Base-by-base conservation (phyloP, 2,329 filamentous ascomycete genomes). In the Ophiognomonia clavigignenti-juglandacearum region DNA sequence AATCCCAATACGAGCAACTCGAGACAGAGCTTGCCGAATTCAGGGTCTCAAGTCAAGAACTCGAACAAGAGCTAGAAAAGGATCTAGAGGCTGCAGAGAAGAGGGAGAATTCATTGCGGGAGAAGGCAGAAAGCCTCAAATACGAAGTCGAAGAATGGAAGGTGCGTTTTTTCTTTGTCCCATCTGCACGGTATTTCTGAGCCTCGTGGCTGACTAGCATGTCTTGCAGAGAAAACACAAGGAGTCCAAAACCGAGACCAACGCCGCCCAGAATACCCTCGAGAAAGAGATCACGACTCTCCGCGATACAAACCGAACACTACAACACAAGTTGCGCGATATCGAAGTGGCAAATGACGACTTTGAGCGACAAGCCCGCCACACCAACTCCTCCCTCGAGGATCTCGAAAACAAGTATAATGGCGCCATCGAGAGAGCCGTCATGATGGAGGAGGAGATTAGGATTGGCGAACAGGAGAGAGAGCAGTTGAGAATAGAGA, bases 81-180 rank as follows among this genome's bases (percentile, higher is more conserved):
- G 93, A 98, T 64, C 85, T 98, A 48, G 92, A 97, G 59, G 86
- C 88, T 37, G 91, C 91, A 37, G 93, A 98, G 74, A 95, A 95
- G 72, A 82, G 90, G 59, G 92, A 97, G 70, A 80, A 90, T 54
- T 75, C 83, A 54, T 69, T 96, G 57, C 85, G 91, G 64, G 86
- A 95, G 65, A 95, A 92, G 71, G 86, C 88, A 1, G 92, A 97
- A 66, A 78, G 76, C 31, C 67, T 95, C 53, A 82, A 78, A 41
- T 98, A 89, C 61, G 91, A 97, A 66, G 91, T 93, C 1, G 90
- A 97, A 49, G 93, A 98, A 69, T 98, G 93, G 93, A 97, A 97
- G 83, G 90, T 92, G 72, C 66, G 79, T 58, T 18, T 20, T n/a
- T 16, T n/a, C 36, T 19, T 34, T 27, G 29, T 36, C 26, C 38